Evolutionary conservation across 1,139 yeast species (phyloP).

Genomic region (Hanseniaspora gamundiae): DNA sequence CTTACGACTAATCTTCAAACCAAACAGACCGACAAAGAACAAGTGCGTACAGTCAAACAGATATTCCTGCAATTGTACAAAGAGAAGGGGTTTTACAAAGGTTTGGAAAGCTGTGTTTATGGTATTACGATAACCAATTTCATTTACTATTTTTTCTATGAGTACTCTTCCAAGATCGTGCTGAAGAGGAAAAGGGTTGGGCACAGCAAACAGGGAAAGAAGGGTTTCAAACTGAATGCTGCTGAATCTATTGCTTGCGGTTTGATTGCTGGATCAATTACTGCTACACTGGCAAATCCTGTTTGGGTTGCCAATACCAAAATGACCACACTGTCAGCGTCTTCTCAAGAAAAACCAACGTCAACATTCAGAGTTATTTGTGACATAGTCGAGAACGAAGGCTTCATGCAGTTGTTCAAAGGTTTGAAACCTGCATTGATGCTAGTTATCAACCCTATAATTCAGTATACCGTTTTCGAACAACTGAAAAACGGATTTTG

Average conservation of each 20-base stretch:
- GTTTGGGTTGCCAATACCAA: slow-evolving; percentile 93
- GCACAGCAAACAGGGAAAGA: slow-evolving; percentile 11
- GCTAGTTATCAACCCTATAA: slow-evolving; percentile 76
- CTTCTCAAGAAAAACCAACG: slow-evolving; percentile 15
- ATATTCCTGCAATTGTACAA: slow-evolving; percentile 7
- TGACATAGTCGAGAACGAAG: slow-evolving; percentile 60
- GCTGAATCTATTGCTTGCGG: slow-evolving; percentile 69
- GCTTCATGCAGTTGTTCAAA: slow-evolving; percentile 59
- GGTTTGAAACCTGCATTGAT: slow-evolving; percentile 83
- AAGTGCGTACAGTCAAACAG: slow-evolving; percentile 11
- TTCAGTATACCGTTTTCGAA: slow-evolving; percentile 86
- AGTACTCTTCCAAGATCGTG: slow-evolving; percentile 47
- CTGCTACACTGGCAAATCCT: slow-evolving; percentile 82
- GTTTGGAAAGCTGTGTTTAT: slow-evolving; percentile 75
- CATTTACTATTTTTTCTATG: slow-evolving; percentile 84
- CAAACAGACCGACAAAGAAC: slow-evolving; percentile 27
- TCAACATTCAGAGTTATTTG: slow-evolving; percentile 40
- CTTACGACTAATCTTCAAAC: slow-evolving; percentile 80
- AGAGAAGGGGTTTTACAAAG: slow-evolving; percentile 41
- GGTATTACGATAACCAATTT: slow-evolving; percentile 83
- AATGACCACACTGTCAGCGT: slow-evolving; percentile 41
- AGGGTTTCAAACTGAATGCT: slow-evolving; percentile 39
- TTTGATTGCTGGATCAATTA: slow-evolving; percentile 77
- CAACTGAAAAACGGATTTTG: slow-evolving; percentile 61
- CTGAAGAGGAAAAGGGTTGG: slow-evolving; percentile 26